Percentiles rank a stretch among this genome's conserved stretches.
phyloP scores from a whole-genome alignment of 1,139 yeast species.

The Yamadazyma mexicana region DNA sequence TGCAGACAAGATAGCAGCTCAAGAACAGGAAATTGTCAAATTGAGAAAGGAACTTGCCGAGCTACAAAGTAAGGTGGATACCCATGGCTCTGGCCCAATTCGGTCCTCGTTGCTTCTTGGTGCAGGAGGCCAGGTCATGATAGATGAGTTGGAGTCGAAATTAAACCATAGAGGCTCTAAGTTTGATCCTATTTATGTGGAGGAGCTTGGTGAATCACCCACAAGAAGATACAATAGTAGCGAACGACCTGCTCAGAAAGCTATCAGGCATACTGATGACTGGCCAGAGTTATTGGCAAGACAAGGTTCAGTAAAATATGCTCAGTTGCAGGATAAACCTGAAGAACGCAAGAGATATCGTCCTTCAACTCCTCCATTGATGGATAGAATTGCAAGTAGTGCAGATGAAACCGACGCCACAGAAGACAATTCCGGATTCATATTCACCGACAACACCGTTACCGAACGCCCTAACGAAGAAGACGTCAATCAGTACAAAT shows the following conservation, averaged over 20 bases:
- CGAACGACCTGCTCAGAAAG: neutral
- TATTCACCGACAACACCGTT: neutral
- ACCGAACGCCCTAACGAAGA: too few relatives aligned
- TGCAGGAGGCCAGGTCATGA: slow-evolving; percentile 14
- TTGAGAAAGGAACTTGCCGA: slow-evolving; percentile 20
- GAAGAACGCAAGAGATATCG: neutral
- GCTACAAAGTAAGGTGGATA: slow-evolving; percentile 1
- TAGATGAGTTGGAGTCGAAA: slow-evolving; percentile 15
- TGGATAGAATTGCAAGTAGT: neutral
- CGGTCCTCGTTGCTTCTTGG: neutral
- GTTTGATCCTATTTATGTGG: slow-evolving; percentile 8
- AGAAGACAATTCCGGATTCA: neutral
- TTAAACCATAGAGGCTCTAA: slow-evolving; percentile 7
- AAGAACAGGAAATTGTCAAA: slow-evolving; percentile 28
- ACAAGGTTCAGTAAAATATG: neutral
- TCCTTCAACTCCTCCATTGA: neutral
- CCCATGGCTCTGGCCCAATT: neutral
- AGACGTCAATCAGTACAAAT: too few relatives aligned
- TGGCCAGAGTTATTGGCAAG: neutral
- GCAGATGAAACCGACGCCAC: neutral
- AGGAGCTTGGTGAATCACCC: neutral
- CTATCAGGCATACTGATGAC: neutral
- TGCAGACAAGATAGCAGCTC: slow-evolving; percentile 26
- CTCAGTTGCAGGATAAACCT: neutral
- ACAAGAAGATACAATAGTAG: too few relatives aligned